These are phyloP conservation scores for Plenodomus lindquistii DNA, from an alignment of 2,329 filamentous ascomycete species.

Conservation along the genomic window DNA sequence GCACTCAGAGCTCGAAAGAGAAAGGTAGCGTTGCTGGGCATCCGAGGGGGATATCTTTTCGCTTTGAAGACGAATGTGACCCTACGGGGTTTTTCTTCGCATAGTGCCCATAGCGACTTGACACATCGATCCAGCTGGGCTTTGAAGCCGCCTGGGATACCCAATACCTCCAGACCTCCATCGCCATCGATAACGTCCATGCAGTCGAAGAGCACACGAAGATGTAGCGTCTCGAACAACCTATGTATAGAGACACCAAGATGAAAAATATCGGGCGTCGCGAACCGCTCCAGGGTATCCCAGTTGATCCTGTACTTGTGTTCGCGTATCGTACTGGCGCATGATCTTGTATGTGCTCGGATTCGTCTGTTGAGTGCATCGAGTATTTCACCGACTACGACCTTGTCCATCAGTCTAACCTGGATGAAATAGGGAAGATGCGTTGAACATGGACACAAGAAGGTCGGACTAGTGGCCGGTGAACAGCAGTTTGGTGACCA, in stretches of 20 bases:
- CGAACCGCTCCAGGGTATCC: neutral
- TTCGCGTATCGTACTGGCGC: neutral
- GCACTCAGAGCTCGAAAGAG: neutral
- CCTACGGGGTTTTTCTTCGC: too few species aligned
- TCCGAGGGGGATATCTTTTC: neutral
- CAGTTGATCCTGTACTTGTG: neutral
- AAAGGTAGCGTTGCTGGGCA: neutral
- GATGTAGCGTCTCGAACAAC: neutral
- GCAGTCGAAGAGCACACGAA: neutral
- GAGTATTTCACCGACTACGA: too few species aligned
- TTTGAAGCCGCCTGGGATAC: neutral
- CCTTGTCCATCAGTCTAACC: too few species aligned
- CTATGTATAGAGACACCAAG: neutral
- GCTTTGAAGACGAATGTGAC: neutral
- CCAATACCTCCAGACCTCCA: neutral
- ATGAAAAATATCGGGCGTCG: neutral
- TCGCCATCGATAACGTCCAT: neutral
- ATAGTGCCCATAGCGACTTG: neutral
- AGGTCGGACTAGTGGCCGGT: too few species aligned
- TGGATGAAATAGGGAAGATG: too few species aligned
- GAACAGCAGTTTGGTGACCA: too few species aligned
- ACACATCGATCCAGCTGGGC: neutral
- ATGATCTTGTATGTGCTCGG: too few species aligned
- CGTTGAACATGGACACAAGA: too few species aligned
- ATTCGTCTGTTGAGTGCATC: too few species aligned